Evolutionary conservation across 768 basidiomycete species (phyloP), one percentile per base, ranked within the genome.

Genomic region (Filobasidium wieringae): DNA sequence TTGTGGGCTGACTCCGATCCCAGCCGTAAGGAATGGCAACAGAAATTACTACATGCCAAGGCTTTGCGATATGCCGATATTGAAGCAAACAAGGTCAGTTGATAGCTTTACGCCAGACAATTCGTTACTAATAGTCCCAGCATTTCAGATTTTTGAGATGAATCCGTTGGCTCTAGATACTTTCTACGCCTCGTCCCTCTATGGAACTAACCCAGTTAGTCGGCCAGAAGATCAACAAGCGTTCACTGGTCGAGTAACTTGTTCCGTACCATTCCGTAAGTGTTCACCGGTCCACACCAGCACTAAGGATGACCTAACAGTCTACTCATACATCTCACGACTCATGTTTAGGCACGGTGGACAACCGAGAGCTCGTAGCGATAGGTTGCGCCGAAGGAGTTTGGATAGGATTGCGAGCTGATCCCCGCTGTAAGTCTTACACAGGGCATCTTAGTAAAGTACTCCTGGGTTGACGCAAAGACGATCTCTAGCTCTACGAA

Each of bases 321-420:
- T n/a, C n/a, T n/a, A n/a, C n/a, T n/a, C n/a, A n/a, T n/a, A n/a
- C n/a, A n/a, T n/a, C n/a, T n/a, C n/a, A n/a, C n/a, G n/a, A n/a
- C n/a, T 22, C n/a, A 27, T 26, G 39, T 1, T 32, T 59, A 93
- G 88, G 80, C 60, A 90, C 87, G 5, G 77, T 84, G 5, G 90
- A 96, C 69, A 84, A 85, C 5, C 82, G 89, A 26, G 82, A 82
- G 12, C 79, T 99, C 14, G 86, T 96, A 37, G 89, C 92, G 0
- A 84, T 96, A 64, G 95, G 92, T 7, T 95, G 91, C 71, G 85
- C 86, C 0, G 90, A 95, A 68, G 95, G 95, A 30, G 87, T 95
- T 22, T 95, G 88, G 87, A 91, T 95, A 58, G 91, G 91, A 0
- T 84, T 91, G 72, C 80, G 87, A 37, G 86, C 88, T 62, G 87